A percentile compares a stretch with the other conserved stretches of the same genome.
phyloP scores from a whole-genome alignment of 116 monocot genomes.

The Trichopus zeylanicus region DNA sequence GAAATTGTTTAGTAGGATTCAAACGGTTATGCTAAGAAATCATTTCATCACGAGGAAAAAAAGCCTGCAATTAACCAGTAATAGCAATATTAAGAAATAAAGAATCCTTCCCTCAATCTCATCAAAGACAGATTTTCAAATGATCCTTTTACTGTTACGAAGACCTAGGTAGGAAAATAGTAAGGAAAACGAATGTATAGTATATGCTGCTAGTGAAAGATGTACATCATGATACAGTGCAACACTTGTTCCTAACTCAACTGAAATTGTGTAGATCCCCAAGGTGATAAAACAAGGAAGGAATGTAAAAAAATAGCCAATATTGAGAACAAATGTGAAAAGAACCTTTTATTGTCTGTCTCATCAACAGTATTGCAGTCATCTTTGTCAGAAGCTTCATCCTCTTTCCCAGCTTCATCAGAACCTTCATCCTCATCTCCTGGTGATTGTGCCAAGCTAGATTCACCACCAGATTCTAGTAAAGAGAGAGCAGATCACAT shows the following conservation, averaged over 20 bases:
- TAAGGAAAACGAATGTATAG: too few relatives aligned
- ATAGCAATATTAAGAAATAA: not conserved
- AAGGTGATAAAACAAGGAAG: not conserved
- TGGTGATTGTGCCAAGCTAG: not conserved
- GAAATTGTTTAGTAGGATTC: too few relatives aligned
- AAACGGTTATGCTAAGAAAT: too few relatives aligned
- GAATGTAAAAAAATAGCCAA: not conserved
- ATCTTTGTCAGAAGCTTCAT: constrained; percentile 3
- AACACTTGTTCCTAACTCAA: too few relatives aligned
- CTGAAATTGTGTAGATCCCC: not conserved
- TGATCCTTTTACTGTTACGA: too few relatives aligned
- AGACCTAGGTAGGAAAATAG: not conserved
- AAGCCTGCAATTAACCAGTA: not conserved
- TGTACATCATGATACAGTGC: too few relatives aligned
- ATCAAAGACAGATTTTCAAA: not conserved
- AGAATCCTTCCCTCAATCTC: not conserved
- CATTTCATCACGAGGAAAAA: not conserved
- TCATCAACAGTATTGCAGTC: constrained; percentile 1
- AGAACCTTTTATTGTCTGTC: constrained; percentile 9
- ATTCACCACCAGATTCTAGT: constrained; percentile 13
- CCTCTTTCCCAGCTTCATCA: constrained; percentile 7
- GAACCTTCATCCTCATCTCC: constrained; percentile 12
- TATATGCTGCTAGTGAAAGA: too few relatives aligned
- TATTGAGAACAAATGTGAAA: not conserved
- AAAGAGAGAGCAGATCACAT: not conserved